Base-by-base conservation (phyloP, 164 flowering plant genomes). In the Echeveria elegans region DNA sequence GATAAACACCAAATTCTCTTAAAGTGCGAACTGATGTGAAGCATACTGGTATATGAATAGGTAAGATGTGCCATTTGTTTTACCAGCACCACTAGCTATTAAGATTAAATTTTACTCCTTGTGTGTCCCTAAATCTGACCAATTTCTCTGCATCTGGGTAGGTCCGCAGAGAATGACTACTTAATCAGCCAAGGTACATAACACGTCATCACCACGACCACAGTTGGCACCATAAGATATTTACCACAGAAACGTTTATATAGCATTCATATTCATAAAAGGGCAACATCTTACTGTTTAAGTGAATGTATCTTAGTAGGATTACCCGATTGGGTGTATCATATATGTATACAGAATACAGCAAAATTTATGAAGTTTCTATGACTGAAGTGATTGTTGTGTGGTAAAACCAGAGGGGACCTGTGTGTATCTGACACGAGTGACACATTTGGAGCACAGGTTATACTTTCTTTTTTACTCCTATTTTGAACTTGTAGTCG, bases 401-500 rank as follows among this genome's bases (percentile, higher is more conserved):
- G 41, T 11, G 5, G 10, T 4, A 28, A 16, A 6, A 43, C 21
- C 11, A 23, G 19, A 60, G 26, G 14, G 12, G 15, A 52, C n/a
- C n/a, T n/a, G n/a, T 21, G 58, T 7, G 9, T 26, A 30, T 5
- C n/a, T 34, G 18, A 19, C 19, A 11, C 7, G 11, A 3, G 10
- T 26, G 11, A 32, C 32, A 34, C 21, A 6, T 4, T 1, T 16
- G 40, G 16, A 43, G 6, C 7, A 31, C 47, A 60, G 61, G 32
- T 71, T 80, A 78, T 63, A 70, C 41, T 36, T 72, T 68, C 81
- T 79, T 86, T 69, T 77, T 84, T 64, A n/a, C n/a, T n/a, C n/a
- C n/a, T n/a, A 88, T 88, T 71, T 88, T 85, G 48, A 86, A 86
- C 29, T 79, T 71, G 67, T 86, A 88, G n/a, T 78, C 72, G 65